A percentile compares a stretch with the other conserved stretches of the same genome.
These are phyloP conservation scores for Lentinula novae-zelandiae DNA, from an alignment of 1,284 basidiomycete species.

Conservation along the genomic window DNA sequence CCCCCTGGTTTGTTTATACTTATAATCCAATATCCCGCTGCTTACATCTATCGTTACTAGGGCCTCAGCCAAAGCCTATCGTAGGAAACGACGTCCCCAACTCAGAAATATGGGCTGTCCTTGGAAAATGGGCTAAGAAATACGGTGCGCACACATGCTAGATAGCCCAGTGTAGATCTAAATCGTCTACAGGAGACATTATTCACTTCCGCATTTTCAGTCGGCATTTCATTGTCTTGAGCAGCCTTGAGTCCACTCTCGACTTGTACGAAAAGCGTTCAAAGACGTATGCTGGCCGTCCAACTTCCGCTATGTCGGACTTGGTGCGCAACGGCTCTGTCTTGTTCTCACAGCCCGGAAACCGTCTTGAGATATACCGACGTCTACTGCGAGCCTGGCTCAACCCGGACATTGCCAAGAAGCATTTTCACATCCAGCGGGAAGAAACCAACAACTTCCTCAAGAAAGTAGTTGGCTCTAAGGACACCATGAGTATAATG, in stretches of 20 bases:
- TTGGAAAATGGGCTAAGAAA: neutral
- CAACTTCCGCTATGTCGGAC: neutral
- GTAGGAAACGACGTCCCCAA: neutral
- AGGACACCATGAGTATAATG: constrained; percentile 1
- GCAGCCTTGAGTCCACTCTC: neutral
- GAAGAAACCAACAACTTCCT: constrained; percentile 1
- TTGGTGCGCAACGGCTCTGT: neutral
- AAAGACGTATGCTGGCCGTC: neutral
- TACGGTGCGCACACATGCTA: neutral
- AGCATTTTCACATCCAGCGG: neutral
- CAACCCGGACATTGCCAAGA: neutral
- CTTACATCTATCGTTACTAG: neutral
- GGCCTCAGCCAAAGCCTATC: neutral
- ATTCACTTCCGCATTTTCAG: constrained; percentile 1
- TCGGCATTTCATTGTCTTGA: constrained; percentile 1
- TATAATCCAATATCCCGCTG: neutral
- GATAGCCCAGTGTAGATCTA: neutral
- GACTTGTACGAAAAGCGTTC: neutral
- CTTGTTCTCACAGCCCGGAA: neutral
- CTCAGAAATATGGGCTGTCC: neutral
- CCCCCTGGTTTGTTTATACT: neutral
- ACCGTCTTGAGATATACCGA: neutral
- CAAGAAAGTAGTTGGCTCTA: neutral
- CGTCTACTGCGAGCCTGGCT: constrained; percentile 1
- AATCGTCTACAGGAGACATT: neutral